Conservation (phyloP, 345 rosid species). For the Sisymbrium altissimum region DNA sequence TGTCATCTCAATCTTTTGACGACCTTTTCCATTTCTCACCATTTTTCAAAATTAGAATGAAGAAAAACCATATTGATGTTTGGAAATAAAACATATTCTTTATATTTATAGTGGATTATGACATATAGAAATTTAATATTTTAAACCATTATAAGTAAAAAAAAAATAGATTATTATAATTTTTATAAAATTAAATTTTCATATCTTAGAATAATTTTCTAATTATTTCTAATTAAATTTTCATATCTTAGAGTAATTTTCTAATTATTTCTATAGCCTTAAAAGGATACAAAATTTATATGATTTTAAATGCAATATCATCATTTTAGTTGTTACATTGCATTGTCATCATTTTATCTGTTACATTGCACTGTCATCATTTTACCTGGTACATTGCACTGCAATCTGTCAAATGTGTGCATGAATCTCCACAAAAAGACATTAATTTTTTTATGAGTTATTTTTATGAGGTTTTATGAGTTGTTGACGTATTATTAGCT, state of each 20-base stretch:
- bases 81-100: not conserved
- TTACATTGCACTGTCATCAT: not conserved
- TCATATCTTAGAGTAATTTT: no score
- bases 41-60: not conserved
- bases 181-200: not conserved
- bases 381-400: not conserved
- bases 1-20: not conserved
- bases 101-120: not conserved
- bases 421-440: no score
- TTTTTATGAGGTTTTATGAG: not conserved
- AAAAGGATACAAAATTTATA: no score
- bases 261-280: no score
- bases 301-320: no score
- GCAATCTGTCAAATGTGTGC: not conserved
- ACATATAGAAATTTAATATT: not conserved
- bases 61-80: not conserved
- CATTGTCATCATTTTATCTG: not conserved
- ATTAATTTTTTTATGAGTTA: no score
- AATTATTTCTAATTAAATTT: not conserved
- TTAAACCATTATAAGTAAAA: not conserved
- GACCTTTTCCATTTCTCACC: constrained; percentile 28
- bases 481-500: not conserved
- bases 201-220: not conserved
- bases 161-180: not conserved
- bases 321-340: no score